Percentiles rank a stretch among this genome's conserved stretches.
These are phyloP conservation scores for Verticillium zaregamsianum DNA, from an alignment of 2,329 filamentous ascomycete species.

Conservation along the genomic window DNA sequence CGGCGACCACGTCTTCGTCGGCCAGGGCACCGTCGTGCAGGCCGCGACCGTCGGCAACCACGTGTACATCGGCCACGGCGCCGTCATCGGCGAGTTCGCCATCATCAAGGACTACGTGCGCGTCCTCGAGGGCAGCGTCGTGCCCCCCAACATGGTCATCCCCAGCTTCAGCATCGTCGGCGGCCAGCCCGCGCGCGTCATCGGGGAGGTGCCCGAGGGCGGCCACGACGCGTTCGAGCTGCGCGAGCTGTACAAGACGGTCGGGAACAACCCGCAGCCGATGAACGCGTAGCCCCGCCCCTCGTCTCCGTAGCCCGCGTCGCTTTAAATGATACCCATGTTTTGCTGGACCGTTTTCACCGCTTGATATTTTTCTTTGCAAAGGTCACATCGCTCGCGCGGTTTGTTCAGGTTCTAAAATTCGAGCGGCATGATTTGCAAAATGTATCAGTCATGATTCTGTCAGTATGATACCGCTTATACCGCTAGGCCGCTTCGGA, in stretches of 20 bases:
- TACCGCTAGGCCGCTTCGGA: background rate
- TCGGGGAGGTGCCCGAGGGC: conserved; percentile 77
- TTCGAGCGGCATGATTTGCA: background rate
- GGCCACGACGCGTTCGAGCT: conserved; percentile 61
- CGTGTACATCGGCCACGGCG: conserved; percentile 76
- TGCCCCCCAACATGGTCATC: conserved; percentile 86
- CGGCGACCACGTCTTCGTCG: conserved; percentile 91
- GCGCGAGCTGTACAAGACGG: conserved; percentile 59
- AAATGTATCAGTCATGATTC: background rate
- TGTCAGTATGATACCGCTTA: background rate
- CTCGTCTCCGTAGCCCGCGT: background rate
- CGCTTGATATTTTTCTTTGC: background rate
- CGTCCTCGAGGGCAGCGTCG: conserved; percentile 77
- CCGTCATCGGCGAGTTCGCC: conserved; percentile 77
- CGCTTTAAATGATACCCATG: background rate
- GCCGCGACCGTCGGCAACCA: conserved; percentile 80
- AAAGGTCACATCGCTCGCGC: background rate
- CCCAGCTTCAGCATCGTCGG: conserved; percentile 91
- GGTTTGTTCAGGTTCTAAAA: background rate
- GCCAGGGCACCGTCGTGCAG: conserved; percentile 69
- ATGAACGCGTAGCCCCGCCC: background rate
- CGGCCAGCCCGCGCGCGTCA: conserved; percentile 71
- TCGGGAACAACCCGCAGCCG: conserved; percentile 51
- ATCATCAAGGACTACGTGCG: conserved; percentile 93
- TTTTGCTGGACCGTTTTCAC: background rate